Evolutionary conservation across 495 filamentous ascomycete genomes (phyloP).

Genomic region (Elaphomyces granulatus): DNA sequence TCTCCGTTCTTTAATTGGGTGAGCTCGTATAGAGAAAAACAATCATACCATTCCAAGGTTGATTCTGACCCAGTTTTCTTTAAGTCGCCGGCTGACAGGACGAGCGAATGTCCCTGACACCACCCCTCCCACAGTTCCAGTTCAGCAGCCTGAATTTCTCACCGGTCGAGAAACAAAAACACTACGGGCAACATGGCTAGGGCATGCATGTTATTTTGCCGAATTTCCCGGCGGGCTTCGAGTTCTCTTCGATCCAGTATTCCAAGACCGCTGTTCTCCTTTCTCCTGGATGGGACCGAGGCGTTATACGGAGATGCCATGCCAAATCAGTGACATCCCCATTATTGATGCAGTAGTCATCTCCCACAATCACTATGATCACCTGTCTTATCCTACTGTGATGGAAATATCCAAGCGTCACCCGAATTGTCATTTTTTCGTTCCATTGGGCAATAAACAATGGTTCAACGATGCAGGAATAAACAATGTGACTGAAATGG

Average conservation of each 20-base stretch:
- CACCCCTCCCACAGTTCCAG: constrained; percentile 49
- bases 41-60: no score
- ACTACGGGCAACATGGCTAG: constrained; percentile 89
- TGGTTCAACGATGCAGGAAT: constrained; percentile 68
- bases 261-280: constrained; percentile 75
- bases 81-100: constrained; percentile 45
- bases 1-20: no score
- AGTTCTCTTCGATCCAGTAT: constrained; percentile 91
- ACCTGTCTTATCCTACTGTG: constrained; percentile 65
- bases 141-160: constrained; percentile 58
- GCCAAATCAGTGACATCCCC: constrained; percentile 65
- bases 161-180: constrained; percentile 39
- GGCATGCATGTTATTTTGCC: constrained; percentile 87
- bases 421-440: constrained; percentile 78
- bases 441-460: constrained; percentile 68
- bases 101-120: constrained; percentile 45
- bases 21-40: no score
- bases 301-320: constrained; percentile 68
- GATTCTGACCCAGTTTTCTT: no score
- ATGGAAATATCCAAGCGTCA: constrained; percentile 53
- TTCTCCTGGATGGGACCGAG: constrained; percentile 59
- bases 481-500: constrained; percentile 66
- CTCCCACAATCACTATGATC: constrained; percentile 90
- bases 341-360: constrained; percentile 81
- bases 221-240: constrained; percentile 82